Evolutionary conservation across 352 stramenopile species (phyloP).

Genomic region (Phytophthora agathidicida): DNA sequence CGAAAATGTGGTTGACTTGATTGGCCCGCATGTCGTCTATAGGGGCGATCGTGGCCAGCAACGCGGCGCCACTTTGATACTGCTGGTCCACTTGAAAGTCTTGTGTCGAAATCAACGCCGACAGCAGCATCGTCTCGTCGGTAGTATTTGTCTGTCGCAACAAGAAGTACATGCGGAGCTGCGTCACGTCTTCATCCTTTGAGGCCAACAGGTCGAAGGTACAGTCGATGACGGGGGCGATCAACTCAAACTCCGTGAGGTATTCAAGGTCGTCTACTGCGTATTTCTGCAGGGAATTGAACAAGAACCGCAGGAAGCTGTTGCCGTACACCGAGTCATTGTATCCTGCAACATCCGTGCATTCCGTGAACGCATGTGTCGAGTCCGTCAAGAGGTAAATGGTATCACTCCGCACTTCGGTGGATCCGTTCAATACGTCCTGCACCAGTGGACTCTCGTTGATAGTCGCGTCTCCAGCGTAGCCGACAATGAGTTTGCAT

Average conservation of each 20-base stretch:
- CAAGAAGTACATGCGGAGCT: constrained; percentile 35
- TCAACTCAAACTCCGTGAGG: constrained; percentile 27
- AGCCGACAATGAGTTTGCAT: constrained; percentile 31
- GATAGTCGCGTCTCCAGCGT: constrained; percentile 27
- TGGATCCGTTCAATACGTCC: constrained; percentile 24
- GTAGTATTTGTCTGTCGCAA: constrained; percentile 12
- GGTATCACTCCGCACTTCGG: constrained; percentile 29
- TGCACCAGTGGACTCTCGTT: constrained; percentile 38
- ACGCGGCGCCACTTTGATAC: constrained; percentile 20
- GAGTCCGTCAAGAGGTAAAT: constrained; percentile 36
- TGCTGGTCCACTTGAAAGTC: constrained; percentile 31
- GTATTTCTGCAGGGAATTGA: constrained; percentile 19
- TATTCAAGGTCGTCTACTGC: constrained; percentile 29
- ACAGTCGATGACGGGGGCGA: constrained; percentile 30
- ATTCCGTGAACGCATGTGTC: constrained; percentile 12
- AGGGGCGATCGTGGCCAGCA: constrained; percentile 22
- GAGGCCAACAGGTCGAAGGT: constrained; percentile 17
- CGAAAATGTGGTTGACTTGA: constrained; percentile 24
- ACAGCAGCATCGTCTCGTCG: constrained; percentile 27
- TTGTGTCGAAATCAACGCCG: constrained; percentile 19
- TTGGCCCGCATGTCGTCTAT: constrained; percentile 28
- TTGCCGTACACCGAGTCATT: constrained; percentile 27
- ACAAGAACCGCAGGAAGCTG: constrained; percentile 33
- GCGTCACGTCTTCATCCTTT: constrained; percentile 14
- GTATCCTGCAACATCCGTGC: constrained; percentile 9